Base-by-base conservation (phyloP, 768 basidiomycete genomes). In the Pleurotus ostreatus region DNA sequence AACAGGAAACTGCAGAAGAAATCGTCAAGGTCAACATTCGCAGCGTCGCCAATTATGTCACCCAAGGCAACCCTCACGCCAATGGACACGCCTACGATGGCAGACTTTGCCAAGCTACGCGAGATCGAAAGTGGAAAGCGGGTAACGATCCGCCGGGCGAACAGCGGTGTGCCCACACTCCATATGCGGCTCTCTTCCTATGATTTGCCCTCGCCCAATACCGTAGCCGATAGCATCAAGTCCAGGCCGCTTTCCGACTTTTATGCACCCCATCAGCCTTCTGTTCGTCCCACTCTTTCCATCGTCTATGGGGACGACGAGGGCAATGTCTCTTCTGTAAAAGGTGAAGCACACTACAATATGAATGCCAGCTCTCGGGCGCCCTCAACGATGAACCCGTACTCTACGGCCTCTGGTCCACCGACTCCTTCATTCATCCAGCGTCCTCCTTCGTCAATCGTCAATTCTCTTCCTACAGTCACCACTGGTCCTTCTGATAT, bases 131-230 rank as follows among this genome's bases (percentile, higher is more conserved):
- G 46, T n/a, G 57, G 64, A 3, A 72, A 77, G 48, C 77, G 78
- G 0, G 85, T 86, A 4, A 85, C 81, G 0, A 68, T 85, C 16
- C 71, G 70, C 20, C 75, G 73, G 54, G 69, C 73, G 43, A 63
- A 66, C 22, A 81, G 76, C 30, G 63, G 62, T 18, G 72, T 80
- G 1, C 84, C 85, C 25, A 74, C 68, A 30, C 69, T 86, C 18
- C 71, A 78, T 37, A 74, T 86, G 64, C 81, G 84, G 11, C 81
- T 85, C 61, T 85, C 85, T 0, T 59, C 58, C 7, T 62, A 81
- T 38, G 76, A 77, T 46, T 59, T 80, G 16, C 80, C 80, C 15
- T 69, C 59, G 23, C 73, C 72, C 13, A 57, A 63, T 7, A 41
- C 63, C 3, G 61, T 74, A 13, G 63, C 60, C 9, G 66, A 72